phyloP scores from a whole-genome alignment of 257 asterid species.

The Ballota nigra region DNA sequence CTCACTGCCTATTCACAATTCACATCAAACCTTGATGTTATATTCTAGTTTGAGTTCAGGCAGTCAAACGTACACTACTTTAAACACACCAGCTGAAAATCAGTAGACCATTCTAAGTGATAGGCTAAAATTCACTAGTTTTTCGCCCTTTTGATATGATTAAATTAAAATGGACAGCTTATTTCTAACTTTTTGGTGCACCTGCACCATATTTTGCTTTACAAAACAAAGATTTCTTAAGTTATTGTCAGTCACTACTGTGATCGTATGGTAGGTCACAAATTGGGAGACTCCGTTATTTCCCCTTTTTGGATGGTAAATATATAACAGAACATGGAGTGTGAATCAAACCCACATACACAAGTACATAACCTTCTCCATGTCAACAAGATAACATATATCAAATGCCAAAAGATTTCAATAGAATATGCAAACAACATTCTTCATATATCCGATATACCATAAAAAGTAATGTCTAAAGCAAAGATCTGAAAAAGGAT shows the following conservation, averaged over 20 bases:
- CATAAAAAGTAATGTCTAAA: background rate
- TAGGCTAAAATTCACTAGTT: background rate
- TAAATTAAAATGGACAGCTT: background rate
- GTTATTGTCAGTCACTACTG: background rate
- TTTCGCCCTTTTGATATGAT: constrained; percentile 3
- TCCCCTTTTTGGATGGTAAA: background rate
- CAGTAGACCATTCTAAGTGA: background rate
- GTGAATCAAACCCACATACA: background rate
- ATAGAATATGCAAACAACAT: background rate
- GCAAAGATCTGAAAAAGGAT: background rate
- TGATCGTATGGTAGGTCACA: background rate
- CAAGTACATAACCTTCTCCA: background rate
- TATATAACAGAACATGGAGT: background rate
- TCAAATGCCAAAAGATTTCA: background rate
- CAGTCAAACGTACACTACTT: background rate
- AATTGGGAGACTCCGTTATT: background rate
- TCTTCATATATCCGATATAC: background rate
- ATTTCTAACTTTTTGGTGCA: constrained; percentile 1
- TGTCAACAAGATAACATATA: background rate
- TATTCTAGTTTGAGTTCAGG: background rate
- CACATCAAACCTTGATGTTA: background rate
- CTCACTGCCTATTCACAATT: background rate
- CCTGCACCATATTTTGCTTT: background rate
- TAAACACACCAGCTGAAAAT: background rate
- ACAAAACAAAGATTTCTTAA: background rate